Base-by-base conservation (phyloP, 106 monocot species). In the Iris macrosiphon region DNA sequence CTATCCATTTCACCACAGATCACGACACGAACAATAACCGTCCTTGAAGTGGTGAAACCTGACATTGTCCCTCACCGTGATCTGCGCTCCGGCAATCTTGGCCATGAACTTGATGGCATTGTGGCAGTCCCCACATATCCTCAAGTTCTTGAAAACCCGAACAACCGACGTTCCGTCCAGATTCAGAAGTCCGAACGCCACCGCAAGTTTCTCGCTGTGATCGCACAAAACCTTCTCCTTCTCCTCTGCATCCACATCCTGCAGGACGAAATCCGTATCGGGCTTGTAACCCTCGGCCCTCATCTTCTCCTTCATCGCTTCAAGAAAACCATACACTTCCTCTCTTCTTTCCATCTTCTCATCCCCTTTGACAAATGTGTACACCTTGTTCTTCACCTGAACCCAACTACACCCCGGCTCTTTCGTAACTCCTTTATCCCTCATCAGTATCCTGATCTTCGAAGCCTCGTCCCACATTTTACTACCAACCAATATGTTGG, bases 191-290 rank as follows among this genome's bases (percentile, higher is more conserved):
- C 81, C 78, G 44, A 87, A 82, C 4, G 78, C 87, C 21, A 75
- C 75, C 5, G 78, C 87, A 31, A 87, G 78, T 68, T 68, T 78
- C 68, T 87, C 81, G 38, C 87, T 87, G 57, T 87, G 87, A 34
- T 72, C 50, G 56, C 81, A 82, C 42, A 87, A 61, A 18, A 47
- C 45, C 25, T 68, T 68, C 31, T 81, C 80, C 67, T 72, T 81
- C 45, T 75, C 64, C 58, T 79, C 66, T 12, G 33, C 37, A n/a
- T 66, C 63, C 10, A 83, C 64, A 52, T 83, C 70, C 31, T 83
- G 75, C 46, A 76, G 22, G 29, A 76, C 75, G 26, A 41, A 73
- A 46, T 72, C 72, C 2, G 49, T 79, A 5, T 76, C 59, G 3
- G 76, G 79, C 40, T 24, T 38, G 39, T 75, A 67, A 28, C 88